A percentile compares a stretch with the other conserved stretches of the same genome.
phyloP scores from a whole-genome alignment of 176 grass and related monocot genomes.

The Raddia guianensis region DNA sequence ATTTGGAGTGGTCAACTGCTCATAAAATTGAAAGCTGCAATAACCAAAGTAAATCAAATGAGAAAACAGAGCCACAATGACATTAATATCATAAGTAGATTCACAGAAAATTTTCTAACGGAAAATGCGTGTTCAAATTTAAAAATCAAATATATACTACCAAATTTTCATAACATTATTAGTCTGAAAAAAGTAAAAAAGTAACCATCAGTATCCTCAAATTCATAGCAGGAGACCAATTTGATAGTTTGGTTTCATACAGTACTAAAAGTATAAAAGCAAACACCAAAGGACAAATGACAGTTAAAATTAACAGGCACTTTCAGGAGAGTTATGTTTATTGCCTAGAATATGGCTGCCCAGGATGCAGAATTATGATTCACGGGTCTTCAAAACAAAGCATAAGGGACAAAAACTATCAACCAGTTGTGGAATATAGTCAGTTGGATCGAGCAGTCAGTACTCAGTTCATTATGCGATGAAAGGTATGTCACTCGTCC shows the following conservation, averaged over 20 bases:
- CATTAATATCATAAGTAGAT: background rate
- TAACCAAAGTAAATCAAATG: background rate
- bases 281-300: background rate
- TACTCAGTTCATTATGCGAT: no score
- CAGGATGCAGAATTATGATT: background rate
- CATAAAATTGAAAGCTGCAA: conserved; percentile 16
- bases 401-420: no score
- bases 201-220: background rate
- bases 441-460: no score
- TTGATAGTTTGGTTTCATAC: background rate
- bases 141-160: background rate
- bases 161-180: background rate
- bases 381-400: no score
- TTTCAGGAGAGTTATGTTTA: background rate
- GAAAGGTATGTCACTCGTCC: no score
- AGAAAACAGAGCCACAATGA: background rate
- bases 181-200: background rate
- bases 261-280: background rate
- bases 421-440: no score
- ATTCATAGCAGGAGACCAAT: background rate
- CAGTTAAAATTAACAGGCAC: background rate
- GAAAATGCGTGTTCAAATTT: background rate
- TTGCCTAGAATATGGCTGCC: background rate
- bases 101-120: background rate
- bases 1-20: background rate